These are phyloP conservation scores for Ganoderma multipileum DNA, from an alignment of 1,284 basidiomycete species.

Conservation along the genomic window DNA sequence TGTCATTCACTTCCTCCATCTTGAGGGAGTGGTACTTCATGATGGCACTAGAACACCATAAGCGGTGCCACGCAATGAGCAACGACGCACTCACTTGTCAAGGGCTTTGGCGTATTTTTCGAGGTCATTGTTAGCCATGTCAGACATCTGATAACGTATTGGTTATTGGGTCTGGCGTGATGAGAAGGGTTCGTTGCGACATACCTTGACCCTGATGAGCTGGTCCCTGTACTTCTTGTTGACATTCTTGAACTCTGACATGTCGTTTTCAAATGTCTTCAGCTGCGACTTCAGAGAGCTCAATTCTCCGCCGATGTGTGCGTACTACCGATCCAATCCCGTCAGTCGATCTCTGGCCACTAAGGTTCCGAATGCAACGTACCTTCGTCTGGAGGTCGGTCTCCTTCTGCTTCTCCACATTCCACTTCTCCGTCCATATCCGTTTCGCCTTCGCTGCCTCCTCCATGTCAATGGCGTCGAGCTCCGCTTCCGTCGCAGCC, in stretches of 20 bases:
- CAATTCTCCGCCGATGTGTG: slow-evolving; percentile 84
- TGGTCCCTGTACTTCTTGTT: slow-evolving; percentile 89
- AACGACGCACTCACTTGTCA: slow-evolving; percentile 73
- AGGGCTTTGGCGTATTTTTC: slow-evolving; percentile 98
- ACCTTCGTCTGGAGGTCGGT: slow-evolving; percentile 77
- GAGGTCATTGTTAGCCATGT: slow-evolving; percentile 93
- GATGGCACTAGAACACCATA: slow-evolving; percentile 75
- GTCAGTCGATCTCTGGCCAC: slow-evolving; percentile 16
- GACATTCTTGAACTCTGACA: slow-evolving; percentile 89
- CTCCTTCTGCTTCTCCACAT: slow-evolving; percentile 74
- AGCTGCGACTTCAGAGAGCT: slow-evolving; percentile 77
- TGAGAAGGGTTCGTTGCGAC: background rate
- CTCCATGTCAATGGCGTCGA: slow-evolving; percentile 82
- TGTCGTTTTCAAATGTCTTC: slow-evolving; percentile 73
- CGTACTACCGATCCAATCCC: slow-evolving; percentile 58
- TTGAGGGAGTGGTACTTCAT: slow-evolving; percentile 99
- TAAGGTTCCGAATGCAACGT: slow-evolving; percentile 35
- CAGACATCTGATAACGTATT: slow-evolving; percentile 72
- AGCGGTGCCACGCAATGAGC: background rate
- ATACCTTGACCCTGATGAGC: slow-evolving; percentile 92
- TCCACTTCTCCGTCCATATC: slow-evolving; percentile 87
- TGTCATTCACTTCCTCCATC: slow-evolving; percentile 99
- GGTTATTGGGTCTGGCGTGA: slow-evolving; percentile 10
- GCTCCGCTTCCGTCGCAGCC: slow-evolving; percentile 70
- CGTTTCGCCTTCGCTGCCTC: slow-evolving; percentile 80